These are phyloP conservation scores for Trichoderma brevicompactum DNA, from an alignment of 2,329 filamentous ascomycete species.

Conservation along the genomic window DNA sequence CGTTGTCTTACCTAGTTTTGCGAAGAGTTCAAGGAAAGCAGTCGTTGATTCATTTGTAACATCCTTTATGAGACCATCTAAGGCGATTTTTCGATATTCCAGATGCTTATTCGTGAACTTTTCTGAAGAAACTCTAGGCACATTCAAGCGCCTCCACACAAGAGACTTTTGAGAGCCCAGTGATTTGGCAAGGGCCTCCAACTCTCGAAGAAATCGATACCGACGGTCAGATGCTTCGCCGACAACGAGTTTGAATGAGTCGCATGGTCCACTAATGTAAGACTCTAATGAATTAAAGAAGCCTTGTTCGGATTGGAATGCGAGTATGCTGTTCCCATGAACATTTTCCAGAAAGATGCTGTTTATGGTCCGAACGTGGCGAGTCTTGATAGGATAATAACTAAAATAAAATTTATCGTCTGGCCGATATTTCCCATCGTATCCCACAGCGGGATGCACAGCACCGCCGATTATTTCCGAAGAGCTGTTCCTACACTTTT, in stretches of 20 bases:
- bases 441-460: background rate
- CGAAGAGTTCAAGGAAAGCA: background rate
- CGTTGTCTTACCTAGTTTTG: background rate
- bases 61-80: background rate
- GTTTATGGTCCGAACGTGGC: background rate
- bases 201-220: background rate
- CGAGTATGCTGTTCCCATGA: fast-evolving
- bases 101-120: background rate
- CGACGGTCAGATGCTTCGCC: background rate
- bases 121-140: background rate
- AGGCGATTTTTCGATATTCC: background rate
- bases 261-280: background rate
- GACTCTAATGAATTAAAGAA: background rate
- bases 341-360: background rate
- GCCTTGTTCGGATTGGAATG: background rate
- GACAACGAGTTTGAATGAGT: background rate
- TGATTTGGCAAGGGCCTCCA: background rate
- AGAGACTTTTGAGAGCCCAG: background rate
- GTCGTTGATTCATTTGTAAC: background rate
- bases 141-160: background rate
- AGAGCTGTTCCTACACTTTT: background rate
- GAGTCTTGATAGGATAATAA: background rate
- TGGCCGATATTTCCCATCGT: background rate
- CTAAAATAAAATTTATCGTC: background rate
- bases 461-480: background rate